These are phyloP conservation scores for Kuraishia molischiana DNA, from an alignment of 805 yeast species.

Conservation along the genomic window DNA sequence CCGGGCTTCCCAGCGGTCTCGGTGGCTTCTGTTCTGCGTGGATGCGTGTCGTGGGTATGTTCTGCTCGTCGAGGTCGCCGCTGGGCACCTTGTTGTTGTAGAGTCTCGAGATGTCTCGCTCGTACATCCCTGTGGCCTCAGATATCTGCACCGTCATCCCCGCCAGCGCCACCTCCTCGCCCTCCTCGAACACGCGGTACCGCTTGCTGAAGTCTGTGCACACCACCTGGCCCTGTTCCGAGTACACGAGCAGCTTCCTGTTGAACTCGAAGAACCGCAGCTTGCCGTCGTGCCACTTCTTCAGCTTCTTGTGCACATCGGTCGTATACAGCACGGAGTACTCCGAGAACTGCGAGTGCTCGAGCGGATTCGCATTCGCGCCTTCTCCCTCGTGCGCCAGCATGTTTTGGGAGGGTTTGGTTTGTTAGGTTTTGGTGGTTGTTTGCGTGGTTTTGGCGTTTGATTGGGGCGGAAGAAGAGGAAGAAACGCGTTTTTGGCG, in stretches of 20 bases:
- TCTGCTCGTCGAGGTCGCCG: neutral
- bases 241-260: conserved; percentile 32
- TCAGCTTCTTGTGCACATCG: conserved; percentile 33
- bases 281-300: conserved; percentile 43
- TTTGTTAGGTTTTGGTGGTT: no score
- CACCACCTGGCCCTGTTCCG: conserved; percentile 18
- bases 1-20: no score
- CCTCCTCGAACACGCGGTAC: conserved; percentile 12
- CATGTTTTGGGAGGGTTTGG: no score
- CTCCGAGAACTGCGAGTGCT: conserved; percentile 32
- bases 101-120: conserved; percentile 25
- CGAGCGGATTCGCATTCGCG: conserved; percentile 1
- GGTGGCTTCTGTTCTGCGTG: no score
- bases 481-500: no score
- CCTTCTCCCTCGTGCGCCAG: conserved; percentile 1
- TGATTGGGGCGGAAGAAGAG: no score
- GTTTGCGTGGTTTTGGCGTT: no score
- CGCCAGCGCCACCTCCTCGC: conserved; percentile 10
- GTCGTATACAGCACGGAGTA: conserved; percentile 35
- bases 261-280: conserved; percentile 36
- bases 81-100: conserved; percentile 4
- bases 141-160: conserved; percentile 21
- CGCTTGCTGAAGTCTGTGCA: conserved; percentile 18
- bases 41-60: neutral
- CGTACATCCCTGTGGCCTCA: conserved; percentile 21